Percentiles rank a stretch among this genome's conserved stretches.
Evolutionary conservation across 2,329 filamentous ascomycete genomes (phyloP).

Genomic region (Trichoderma harzianum): DNA sequence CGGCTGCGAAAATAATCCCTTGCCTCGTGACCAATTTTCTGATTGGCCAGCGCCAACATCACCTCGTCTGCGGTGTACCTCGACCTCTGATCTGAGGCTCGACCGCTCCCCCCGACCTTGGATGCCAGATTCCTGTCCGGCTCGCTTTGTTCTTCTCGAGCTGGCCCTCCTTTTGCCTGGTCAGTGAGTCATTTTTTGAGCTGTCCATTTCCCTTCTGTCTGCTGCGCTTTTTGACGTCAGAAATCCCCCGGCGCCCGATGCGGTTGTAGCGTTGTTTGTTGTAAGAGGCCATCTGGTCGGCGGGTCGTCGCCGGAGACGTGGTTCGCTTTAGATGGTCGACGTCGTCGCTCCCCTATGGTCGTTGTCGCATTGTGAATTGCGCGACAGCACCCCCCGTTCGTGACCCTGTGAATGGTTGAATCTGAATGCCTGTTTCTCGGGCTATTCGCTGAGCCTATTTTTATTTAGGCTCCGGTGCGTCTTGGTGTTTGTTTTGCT

Average conservation of each 20-base stretch:
- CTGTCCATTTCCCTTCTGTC: not conserved
- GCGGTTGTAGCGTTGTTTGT: not conserved
- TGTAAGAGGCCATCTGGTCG: not conserved
- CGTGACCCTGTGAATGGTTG: conserved; percentile 4
- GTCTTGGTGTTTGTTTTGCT: conserved; percentile 19
- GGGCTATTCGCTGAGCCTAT: conserved; percentile 20
- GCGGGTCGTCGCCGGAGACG: conserved; percentile 17
- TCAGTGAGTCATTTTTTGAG: conserved; percentile 32
- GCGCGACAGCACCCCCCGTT: conserved; percentile 19
- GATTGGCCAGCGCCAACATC: conserved; percentile 37
- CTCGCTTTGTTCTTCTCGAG: conserved; percentile 24
- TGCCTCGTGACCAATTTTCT: conserved; percentile 37
- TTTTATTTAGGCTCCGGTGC: conserved; percentile 18
- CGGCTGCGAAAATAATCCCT: conserved; percentile 33
- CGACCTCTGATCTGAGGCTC: conserved; percentile 31
- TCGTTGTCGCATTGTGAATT: conserved; percentile 34
- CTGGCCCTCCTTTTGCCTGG: conserved; percentile 28
- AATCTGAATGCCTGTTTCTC: not conserved
- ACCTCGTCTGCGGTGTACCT: conserved; percentile 34
- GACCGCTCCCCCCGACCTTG: conserved; percentile 27
- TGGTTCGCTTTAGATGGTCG: conserved; percentile 21
- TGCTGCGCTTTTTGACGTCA: conserved; percentile 4
- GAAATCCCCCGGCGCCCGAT: not conserved
- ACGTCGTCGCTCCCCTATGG: conserved; percentile 21
- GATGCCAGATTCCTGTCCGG: conserved; percentile 19